phyloP scores from a whole-genome alignment of 768 basidiomycete species.

The Suillus bovinus region DNA sequence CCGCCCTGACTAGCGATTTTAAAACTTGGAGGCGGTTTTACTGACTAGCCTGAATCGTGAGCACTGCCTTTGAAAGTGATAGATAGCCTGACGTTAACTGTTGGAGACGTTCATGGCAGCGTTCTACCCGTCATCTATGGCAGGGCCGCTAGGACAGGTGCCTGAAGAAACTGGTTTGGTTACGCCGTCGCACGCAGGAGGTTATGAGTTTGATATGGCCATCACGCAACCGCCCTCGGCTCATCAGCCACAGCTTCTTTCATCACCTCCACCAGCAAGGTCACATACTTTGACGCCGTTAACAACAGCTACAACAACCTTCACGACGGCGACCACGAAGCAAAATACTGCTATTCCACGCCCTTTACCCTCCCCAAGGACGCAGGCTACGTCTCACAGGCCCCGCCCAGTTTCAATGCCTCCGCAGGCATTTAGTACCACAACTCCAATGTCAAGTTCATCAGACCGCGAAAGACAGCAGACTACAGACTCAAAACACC shows the following conservation, averaged over 20 bases:
- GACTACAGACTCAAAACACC: slow-evolving; percentile 29
- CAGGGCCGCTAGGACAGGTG: slow-evolving; percentile 46
- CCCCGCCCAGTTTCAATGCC: slow-evolving; percentile 77
- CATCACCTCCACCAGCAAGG: slow-evolving; percentile 17
- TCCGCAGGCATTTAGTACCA: slow-evolving; percentile 51
- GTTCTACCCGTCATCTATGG: slow-evolving; percentile 52
- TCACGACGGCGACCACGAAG: slow-evolving; percentile 18
- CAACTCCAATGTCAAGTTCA: slow-evolving; percentile 29
- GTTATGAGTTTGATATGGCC: slow-evolving; percentile 69
- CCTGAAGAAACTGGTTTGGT: slow-evolving; percentile 48
- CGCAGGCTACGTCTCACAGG: slow-evolving; percentile 29
- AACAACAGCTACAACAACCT: slow-evolving; percentile 14
- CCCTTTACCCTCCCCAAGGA: slow-evolving; percentile 32
- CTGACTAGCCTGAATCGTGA: slow-evolving; percentile 9
- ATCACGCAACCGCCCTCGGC: slow-evolving; percentile 25
- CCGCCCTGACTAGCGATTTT: slow-evolving; percentile 11
- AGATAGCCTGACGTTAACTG: slow-evolving; percentile 16
- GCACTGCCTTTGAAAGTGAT: slow-evolving; percentile 23
- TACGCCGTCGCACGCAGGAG: slow-evolving; percentile 55
- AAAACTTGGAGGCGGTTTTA: slow-evolving; percentile 18
- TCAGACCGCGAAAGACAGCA: slow-evolving; percentile 33
- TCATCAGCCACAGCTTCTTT: slow-evolving; percentile 27
- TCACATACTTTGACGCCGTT: slow-evolving; percentile 11
- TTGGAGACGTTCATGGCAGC: slow-evolving; percentile 26
- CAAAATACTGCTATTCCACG: slow-evolving; percentile 34